These are phyloP conservation scores for Berberis vulgaris DNA, from an alignment of 164 flowering plant genomes.

Conservation along the genomic window DNA sequence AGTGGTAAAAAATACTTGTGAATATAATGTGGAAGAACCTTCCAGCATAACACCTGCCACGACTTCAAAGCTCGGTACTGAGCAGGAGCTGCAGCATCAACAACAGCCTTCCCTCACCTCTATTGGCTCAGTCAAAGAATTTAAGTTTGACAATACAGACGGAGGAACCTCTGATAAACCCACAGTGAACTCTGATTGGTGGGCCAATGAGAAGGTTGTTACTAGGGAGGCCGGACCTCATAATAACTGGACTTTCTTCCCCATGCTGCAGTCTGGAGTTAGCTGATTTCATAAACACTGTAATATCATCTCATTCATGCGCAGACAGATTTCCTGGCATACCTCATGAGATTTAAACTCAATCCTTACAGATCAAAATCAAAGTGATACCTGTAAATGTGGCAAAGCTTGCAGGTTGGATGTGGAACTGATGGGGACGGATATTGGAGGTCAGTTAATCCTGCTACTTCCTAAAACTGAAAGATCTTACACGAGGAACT, in stretches of 20 bases:
- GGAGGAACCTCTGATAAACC: conserved; percentile 29
- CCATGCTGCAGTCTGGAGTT: conserved; percentile 65
- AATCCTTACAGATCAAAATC: neutral
- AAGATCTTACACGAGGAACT: too few species aligned
- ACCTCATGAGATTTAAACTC: neutral
- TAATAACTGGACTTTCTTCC: conserved; percentile 70
- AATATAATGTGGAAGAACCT: conserved; percentile 12
- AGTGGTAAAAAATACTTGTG: conserved; percentile 13
- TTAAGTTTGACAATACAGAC: conserved; percentile 67
- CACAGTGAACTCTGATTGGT: conserved; percentile 46
- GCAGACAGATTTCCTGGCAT: neutral
- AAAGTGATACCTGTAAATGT: neutral
- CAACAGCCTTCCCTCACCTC: conserved; percentile 40
- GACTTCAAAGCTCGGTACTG: conserved; percentile 10
- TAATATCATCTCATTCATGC: neutral
- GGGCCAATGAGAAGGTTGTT: conserved; percentile 56
- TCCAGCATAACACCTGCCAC: conserved; percentile 14
- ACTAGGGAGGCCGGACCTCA: conserved; percentile 31
- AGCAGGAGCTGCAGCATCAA: conserved; percentile 22
- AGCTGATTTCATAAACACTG: conserved; percentile 31
- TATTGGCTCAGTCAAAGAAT: conserved; percentile 62
- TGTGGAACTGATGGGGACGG: neutral
- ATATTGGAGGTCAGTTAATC: too few species aligned
- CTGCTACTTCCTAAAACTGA: too few species aligned
- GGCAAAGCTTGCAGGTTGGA: neutral